Evolutionary conservation across 176 grass and related monocot genomes (phyloP), one percentile per base, ranked within the genome.

Genomic region (Oryza rufipogon): DNA sequence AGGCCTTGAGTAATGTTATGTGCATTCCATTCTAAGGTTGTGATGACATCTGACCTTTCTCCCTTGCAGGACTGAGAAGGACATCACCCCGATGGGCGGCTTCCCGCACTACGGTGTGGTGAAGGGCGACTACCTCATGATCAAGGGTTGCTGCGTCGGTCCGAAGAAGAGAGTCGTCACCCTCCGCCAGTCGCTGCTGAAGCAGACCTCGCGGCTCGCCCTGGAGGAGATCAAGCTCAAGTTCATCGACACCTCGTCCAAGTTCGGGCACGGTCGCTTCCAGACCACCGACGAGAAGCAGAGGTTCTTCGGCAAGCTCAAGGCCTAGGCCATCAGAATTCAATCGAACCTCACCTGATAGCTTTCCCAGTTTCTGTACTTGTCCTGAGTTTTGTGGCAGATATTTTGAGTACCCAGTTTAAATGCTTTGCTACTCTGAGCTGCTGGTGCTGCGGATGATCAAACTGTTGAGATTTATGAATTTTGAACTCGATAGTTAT

Each of bases 81-180:
- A 95, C 78, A 90, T 98, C 67, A 98, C 96, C 20, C 96, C 96
- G 0, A 98, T 98, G 89, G 96, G 96, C 9, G 96, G 96, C 11
- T 98, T 98, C 85, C 96, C 96, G 0, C 96, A 98, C 82, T 95
- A 95, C 12, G 96, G 96, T 86, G 81, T 93, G 14, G 91, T 98
- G 51, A 98, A 98, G 74, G 87, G 89, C 2, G 96, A 98, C 71
- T 98, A 95, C 81, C 22, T 98, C 36, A 91, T 98, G 91, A 98
- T 98, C 70, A 98, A 93, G 91, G 96, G 93, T 19, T 93, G 96
- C 79, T 93, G 89, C 1, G 93, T 98, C 0, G 96, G 96, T 11
- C 96, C 96, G 6, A 98, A 98, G 91, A 98, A 98, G 85, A 91
- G 93, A 34, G 96, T 98, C 3, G 89, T 98, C 6, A 98, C 96